Percentiles rank a stretch among this genome's conserved stretches.
Conservation (phyloP, 306 rosid species). For the Gillenia trifoliata region DNA sequence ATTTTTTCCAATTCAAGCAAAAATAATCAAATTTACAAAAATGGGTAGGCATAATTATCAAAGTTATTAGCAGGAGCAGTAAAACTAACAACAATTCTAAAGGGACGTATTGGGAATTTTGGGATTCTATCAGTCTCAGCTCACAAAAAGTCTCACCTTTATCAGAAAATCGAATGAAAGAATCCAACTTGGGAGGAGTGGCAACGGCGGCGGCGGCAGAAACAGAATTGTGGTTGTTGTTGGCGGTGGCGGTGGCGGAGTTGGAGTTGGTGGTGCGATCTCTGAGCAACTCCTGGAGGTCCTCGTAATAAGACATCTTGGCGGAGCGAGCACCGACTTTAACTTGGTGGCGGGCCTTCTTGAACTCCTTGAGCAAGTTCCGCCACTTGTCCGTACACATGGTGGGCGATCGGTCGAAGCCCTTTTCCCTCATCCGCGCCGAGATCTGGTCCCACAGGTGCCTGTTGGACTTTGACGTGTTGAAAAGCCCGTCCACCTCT, state of each 20-base stretch:
- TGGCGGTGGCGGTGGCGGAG: neutral
- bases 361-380: slow-evolving; percentile 85
- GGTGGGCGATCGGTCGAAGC: slow-evolving; percentile 89
- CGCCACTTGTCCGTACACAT: slow-evolving; percentile 99
- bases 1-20: neutral
- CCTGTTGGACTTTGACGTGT: slow-evolving; percentile 86
- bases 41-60: neutral
- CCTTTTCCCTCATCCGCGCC: slow-evolving; percentile 76
- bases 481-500: slow-evolving; percentile 74
- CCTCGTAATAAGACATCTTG: slow-evolving; percentile 3
- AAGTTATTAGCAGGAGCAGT: neutral
- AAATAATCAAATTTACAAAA: neutral
- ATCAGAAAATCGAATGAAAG: slow-evolving; percentile 62
- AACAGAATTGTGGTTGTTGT: neutral
- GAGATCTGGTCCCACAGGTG: slow-evolving; percentile 96
- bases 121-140: neutral
- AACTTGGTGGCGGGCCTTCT: slow-evolving; percentile 73
- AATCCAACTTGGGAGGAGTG: slow-evolving; percentile 55
- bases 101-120: neutral
- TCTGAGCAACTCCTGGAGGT: slow-evolving; percentile 8
- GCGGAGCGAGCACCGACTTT: slow-evolving; percentile 3
- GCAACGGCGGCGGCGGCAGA: neutral
- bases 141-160: slow-evolving; percentile 27
- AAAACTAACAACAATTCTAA: neutral
- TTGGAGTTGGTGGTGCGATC: neutral